phyloP scores from a whole-genome alignment of 2,329 filamentous ascomycete genomes.

The Calonectria fujianensis region DNA sequence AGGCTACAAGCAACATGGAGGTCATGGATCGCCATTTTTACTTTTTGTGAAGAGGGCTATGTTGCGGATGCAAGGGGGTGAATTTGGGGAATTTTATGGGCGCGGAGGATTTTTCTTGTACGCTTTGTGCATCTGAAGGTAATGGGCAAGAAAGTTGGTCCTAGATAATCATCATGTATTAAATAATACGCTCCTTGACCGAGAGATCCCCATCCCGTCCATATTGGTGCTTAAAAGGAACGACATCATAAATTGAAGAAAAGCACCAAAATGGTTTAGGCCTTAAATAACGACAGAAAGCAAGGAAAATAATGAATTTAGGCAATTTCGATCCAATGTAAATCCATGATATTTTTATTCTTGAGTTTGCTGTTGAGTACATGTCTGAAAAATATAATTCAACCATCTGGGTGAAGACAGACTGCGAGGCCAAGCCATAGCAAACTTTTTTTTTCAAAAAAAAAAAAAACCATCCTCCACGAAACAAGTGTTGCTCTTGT shows the following conservation, averaged over 20 bases:
- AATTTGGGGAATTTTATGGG: not conserved
- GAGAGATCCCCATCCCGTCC: not conserved
- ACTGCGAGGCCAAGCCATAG: conserved; percentile 10
- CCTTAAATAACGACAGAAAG: not conserved
- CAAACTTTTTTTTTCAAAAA: not conserved
- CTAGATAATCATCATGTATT: not conserved
- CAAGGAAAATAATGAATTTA: not conserved
- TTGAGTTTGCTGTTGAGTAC: not conserved
- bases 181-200: not conserved
- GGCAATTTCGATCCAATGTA: not conserved
- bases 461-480: not conserved
- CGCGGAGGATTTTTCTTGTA: not conserved
- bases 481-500: not conserved
- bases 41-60: not conserved
- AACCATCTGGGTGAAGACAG: conserved; percentile 3
- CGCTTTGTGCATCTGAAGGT: not conserved
- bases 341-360: not conserved
- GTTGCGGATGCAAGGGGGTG: not conserved
- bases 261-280: not conserved
- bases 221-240: not conserved
- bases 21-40: not conserved
- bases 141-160: not conserved
- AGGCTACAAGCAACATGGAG: not conserved
- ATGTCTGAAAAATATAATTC: not conserved
- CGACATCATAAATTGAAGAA: not conserved